phyloP scores from a whole-genome alignment of 2,329 filamentous ascomycete species.

The Calonectria henricotiae region DNA sequence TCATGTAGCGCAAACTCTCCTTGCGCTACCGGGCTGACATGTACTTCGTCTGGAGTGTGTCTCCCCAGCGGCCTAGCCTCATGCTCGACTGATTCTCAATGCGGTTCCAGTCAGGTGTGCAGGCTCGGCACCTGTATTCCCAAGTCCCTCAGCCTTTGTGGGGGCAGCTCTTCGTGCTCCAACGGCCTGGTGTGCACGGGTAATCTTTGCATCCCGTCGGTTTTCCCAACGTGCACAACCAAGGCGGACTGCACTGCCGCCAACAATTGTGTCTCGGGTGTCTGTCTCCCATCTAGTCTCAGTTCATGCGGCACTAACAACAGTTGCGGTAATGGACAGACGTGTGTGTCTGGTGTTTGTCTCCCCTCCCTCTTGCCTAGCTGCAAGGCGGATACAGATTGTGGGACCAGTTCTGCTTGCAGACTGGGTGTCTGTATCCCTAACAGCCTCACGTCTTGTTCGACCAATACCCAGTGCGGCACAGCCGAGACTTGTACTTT shows the following conservation, averaged over 20 bases:
- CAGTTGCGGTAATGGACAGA: constrained; percentile 23
- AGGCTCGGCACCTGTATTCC: constrained; percentile 26
- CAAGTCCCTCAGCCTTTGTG: constrained; percentile 9
- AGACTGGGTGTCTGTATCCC: constrained; percentile 35
- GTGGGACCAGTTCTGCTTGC: constrained; percentile 18
- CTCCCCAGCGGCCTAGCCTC: constrained; percentile 19
- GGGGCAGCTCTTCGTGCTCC: background rate
- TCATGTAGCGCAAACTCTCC: background rate
- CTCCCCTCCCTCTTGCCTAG: constrained; percentile 17
- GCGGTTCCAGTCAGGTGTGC: constrained; percentile 26
- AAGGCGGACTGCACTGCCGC: constrained; percentile 24
- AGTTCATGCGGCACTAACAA: background rate
- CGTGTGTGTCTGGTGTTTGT: constrained; percentile 30
- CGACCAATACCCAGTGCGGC: constrained; percentile 12
- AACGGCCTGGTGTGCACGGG: constrained; percentile 15
- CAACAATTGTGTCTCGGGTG: constrained; percentile 29
- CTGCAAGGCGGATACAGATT: constrained; percentile 28
- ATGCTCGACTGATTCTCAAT: constrained; percentile 30
- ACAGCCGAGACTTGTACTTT: constrained; percentile 24
- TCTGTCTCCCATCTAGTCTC: constrained; percentile 23
- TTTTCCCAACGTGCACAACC: constrained; percentile 19
- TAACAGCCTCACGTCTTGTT: constrained; percentile 7
- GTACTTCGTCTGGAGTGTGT: constrained; percentile 24
- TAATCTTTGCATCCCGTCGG: constrained; percentile 21
- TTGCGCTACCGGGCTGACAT: constrained; percentile 24